phyloP scores from a whole-genome alignment of 805 yeast species.

The Aciculoconidium aculeatum region DNA sequence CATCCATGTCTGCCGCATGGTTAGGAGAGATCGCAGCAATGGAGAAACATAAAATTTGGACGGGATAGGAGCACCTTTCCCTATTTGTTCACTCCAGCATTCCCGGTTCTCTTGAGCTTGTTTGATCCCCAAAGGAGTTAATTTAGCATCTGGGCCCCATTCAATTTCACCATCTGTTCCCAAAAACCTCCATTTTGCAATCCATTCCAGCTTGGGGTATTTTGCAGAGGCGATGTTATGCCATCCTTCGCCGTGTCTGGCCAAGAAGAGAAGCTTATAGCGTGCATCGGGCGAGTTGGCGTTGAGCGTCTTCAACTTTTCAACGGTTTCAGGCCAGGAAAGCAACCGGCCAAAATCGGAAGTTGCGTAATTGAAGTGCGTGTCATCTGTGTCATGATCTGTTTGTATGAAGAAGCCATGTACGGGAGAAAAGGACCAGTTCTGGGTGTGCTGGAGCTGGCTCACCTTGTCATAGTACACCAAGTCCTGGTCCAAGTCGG shows the following conservation, averaged over 20 bases:
- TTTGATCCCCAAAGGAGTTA: slow-evolving; percentile 18
- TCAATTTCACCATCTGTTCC: slow-evolving; percentile 20
- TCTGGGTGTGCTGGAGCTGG: slow-evolving; percentile 5
- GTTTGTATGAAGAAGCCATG: slow-evolving; percentile 21
- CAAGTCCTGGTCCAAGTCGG: slow-evolving; percentile 16
- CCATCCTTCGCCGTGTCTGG: slow-evolving; percentile 25
- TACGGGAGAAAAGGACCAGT: slow-evolving; percentile 19
- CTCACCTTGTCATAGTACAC: slow-evolving; percentile 10
- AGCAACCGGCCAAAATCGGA: slow-evolving; percentile 15
- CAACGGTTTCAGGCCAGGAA: slow-evolving; percentile 14
- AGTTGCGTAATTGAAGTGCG: slow-evolving; percentile 16
- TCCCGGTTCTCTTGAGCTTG: slow-evolving; percentile 20
- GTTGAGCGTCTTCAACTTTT: slow-evolving; percentile 12
- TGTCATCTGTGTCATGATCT: slow-evolving; percentile 16
- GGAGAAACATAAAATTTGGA: slow-evolving; percentile 22
- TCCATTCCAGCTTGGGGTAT: slow-evolving; percentile 18
- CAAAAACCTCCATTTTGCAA: slow-evolving; percentile 16
- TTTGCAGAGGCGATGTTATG: slow-evolving; percentile 18
- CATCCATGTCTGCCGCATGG: slow-evolving; percentile 17
- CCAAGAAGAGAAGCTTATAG: slow-evolving; percentile 20
- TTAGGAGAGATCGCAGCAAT: slow-evolving; percentile 19
- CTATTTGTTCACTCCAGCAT: slow-evolving; percentile 14
- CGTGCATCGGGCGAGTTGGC: slow-evolving; percentile 8
- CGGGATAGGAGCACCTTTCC: slow-evolving; percentile 21
- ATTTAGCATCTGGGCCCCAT: slow-evolving; percentile 23